These are phyloP conservation scores for Colletotrichum sp. DNA, from an alignment of 2,329 filamentous ascomycete species.

Conservation along the genomic window DNA sequence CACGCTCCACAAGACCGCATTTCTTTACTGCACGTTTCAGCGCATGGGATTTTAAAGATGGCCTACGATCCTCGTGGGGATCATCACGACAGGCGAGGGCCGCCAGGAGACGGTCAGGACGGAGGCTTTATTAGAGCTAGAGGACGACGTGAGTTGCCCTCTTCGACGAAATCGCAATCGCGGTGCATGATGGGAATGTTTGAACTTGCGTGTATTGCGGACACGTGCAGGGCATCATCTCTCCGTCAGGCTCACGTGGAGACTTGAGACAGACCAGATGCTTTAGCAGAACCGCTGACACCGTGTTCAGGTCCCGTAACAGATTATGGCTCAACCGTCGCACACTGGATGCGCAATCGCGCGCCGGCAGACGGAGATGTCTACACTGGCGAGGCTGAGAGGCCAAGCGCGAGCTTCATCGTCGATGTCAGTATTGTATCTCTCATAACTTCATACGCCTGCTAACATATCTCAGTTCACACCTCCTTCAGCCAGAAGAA, in stretches of 20 bases:
- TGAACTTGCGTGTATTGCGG: not conserved
- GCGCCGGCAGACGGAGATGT: constrained; percentile 37
- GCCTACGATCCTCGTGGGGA: constrained; percentile 61
- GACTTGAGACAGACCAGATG: not conserved
- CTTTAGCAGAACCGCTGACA: not conserved
- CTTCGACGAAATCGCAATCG: not conserved
- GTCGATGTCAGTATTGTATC: constrained; percentile 71
- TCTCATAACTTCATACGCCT: not conserved
- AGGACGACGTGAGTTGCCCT: constrained; percentile 52
- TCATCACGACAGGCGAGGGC: constrained; percentile 41
- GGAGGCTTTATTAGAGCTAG: constrained; percentile 53
- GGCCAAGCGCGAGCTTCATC: constrained; percentile 88
- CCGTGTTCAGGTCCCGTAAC: constrained; percentile 78
- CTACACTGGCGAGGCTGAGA: constrained; percentile 76
- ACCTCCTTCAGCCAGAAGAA: constrained; percentile 77
- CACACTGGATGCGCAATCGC: constrained; percentile 89
- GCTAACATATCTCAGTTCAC: constrained; percentile 70
- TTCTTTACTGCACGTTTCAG: not conserved
- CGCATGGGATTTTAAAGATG: constrained; percentile 39
- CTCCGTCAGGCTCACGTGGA: not conserved
- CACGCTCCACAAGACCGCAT: not conserved
- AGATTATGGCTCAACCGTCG: constrained; percentile 89
- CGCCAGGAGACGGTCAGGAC: constrained; percentile 45
- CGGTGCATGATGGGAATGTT: not conserved
- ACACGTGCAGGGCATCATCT: not conserved